A percentile compares a stretch with the other conserved stretches of the same genome.
These are phyloP conservation scores for Tetrahymena thermophila DNA, from an alignment of 73 alveolate genomes.

Conservation along the genomic window DNA sequence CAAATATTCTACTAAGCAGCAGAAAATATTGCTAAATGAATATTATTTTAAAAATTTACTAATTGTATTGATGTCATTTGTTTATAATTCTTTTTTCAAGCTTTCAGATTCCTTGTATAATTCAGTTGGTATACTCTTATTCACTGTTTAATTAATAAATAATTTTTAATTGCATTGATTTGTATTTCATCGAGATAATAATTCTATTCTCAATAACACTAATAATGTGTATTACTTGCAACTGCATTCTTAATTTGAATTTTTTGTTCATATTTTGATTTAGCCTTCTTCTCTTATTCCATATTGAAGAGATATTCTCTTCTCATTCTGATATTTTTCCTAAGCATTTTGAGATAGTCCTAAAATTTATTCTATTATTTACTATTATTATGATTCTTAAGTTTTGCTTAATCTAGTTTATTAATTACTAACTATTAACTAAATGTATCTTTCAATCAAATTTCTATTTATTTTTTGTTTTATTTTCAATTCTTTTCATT, in stretches of 20 bases:
- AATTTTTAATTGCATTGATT: no score
- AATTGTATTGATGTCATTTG: slow-evolving; percentile 54
- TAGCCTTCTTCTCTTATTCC: slow-evolving; percentile 47
- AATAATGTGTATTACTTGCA: not conserved
- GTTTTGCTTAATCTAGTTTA: not conserved
- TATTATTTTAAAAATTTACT: not conserved
- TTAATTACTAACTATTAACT: not conserved
- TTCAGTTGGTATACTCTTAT: slow-evolving; percentile 90
- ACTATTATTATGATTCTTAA: not conserved
- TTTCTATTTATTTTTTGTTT: not conserved
- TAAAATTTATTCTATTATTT: not conserved
- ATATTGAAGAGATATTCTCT: slow-evolving; percentile 87
- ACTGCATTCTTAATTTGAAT: not conserved
- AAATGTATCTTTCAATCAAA: not conserved
- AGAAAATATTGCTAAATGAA: not conserved
- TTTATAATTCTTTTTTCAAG: slow-evolving; percentile 48
- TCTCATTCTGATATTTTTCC: slow-evolving; percentile 94
- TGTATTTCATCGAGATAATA: slow-evolving; percentile 31
- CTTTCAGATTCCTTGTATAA: slow-evolving; percentile 77
- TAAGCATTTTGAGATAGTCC: slow-evolving; percentile 60
- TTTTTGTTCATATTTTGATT: slow-evolving; percentile 5
- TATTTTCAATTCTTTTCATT: not conserved
- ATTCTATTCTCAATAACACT: slow-evolving; percentile 1
- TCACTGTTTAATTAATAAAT: slow-evolving; percentile 35
- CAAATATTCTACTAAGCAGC: slow-evolving; percentile 35